Evolutionary conservation across 106 monocot species (phyloP), one percentile per base, ranked within the genome.

Genomic region (Xerophyta viscosa): DNA sequence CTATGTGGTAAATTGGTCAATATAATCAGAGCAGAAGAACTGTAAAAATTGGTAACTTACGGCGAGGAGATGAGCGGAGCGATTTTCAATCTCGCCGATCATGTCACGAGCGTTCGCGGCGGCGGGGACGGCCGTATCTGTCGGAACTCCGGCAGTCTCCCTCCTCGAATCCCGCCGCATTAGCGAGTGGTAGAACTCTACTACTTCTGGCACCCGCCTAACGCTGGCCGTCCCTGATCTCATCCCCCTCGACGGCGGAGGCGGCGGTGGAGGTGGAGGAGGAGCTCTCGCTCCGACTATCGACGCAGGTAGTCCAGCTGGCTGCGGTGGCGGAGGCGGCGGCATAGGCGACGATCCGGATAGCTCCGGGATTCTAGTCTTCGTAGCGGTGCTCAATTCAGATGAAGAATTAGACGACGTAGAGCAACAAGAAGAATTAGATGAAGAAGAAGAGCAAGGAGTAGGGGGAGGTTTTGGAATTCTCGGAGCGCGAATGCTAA

Each of bases 11-110:
- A 36, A 36, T 36, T 36, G 7, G 11, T 6, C 33, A 11, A 11
- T 36, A 11, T 5, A 6, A 36, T 5, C 5, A 36, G 7, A 36
- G 33, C 11, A 36, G 11, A 36, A 36, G 5, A 5, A 36, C 7
- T 36, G 11, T 6, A 36, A 11, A 6, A 3, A 14, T 26, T 12
- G 15, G 22, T 46, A 18, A 73, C 84, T 81, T 64, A 98, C 96
- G 11, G 96, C 89, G 57, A 79, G 96, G 42, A 98, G 86, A 65
- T 86, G 78, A 47, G 96, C 55, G 7, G 96, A 98, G 4, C 96
- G 89, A 65, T 98, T 98, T 66, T 89, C 96, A 63, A 90, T 98
- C 71, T 98, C 96, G 21, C 96, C 96, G 69, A 98, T 89, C 96
- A 98, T 98, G 76, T 80, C 73, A 44, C 88, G 60, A 14, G 89